These are phyloP conservation scores for Caryopteris hybrid DNA, from an alignment of 305 asterid genomes.

Conservation along the genomic window DNA sequence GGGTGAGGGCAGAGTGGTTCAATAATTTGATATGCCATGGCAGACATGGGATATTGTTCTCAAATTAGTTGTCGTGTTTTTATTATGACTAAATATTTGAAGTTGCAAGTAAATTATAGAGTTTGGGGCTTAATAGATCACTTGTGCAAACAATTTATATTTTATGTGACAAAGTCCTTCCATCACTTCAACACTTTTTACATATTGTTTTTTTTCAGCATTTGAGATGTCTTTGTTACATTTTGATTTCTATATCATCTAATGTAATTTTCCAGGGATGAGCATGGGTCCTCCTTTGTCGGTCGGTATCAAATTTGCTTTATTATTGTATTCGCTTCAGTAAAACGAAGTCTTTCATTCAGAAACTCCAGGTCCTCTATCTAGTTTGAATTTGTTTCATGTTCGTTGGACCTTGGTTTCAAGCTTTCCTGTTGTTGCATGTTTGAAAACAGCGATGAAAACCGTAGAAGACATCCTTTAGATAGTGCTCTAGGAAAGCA, in stretches of 20 bases:
- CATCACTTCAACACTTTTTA: too few species aligned
- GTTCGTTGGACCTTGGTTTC: not conserved
- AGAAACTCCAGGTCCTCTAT: not conserved
- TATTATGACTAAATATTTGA: too few species aligned
- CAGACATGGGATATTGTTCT: not conserved
- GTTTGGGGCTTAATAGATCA: not conserved
- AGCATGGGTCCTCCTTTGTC: not conserved
- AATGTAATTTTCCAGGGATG: not conserved
- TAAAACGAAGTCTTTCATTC: not conserved
- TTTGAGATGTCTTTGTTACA: not conserved
- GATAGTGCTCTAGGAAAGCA: conserved; percentile 1
- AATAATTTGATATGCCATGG: not conserved
- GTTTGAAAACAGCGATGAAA: not conserved
- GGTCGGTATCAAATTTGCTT: not conserved
- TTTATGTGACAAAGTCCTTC: not conserved
- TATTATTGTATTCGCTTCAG: not conserved
- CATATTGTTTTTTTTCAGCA: not conserved
- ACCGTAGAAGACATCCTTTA: not conserved
- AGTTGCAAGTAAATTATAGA: not conserved
- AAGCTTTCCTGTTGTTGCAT: not conserved
- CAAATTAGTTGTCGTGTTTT: not conserved
- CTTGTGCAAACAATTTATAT: not conserved
- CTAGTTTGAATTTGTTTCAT: not conserved
- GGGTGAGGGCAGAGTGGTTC: not conserved
- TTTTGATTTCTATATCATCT: not conserved